Conservation (phyloP, 73 alveolate species). For the Paramecium tetraurelia region DNA sequence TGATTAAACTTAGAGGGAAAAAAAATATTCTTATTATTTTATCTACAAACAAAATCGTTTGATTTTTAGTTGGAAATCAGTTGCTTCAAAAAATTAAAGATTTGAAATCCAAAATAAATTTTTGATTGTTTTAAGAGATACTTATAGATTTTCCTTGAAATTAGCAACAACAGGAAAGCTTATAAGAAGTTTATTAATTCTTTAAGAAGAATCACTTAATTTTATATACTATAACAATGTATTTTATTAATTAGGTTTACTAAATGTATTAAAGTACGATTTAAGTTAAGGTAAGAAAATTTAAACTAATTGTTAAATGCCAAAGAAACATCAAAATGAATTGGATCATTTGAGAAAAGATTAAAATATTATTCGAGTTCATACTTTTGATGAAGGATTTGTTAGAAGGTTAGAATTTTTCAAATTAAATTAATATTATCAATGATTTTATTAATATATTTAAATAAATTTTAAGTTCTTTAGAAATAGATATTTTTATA, state of each 20-base stretch:
- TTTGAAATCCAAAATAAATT: background rate
- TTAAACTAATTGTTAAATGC: background rate
- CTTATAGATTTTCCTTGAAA: background rate
- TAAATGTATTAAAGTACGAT: background rate
- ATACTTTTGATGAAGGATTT: background rate
- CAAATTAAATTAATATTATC: background rate
- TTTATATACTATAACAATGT: background rate
- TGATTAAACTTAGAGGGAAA: background rate
- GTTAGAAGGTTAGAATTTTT: background rate
- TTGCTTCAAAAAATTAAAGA: background rate
- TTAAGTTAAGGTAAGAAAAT: background rate
- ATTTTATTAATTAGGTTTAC: background rate
- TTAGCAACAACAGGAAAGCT: background rate
- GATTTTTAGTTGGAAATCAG: background rate
- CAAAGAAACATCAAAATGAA: background rate
- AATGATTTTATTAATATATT: background rate
- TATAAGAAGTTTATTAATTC: background rate
- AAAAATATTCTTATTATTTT: background rate
- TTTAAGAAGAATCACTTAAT: background rate
- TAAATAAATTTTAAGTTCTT: background rate
- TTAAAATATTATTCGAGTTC: background rate
- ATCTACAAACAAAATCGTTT: background rate
- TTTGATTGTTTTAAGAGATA: background rate
- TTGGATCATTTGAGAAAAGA: background rate
- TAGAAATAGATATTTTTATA: background rate